Base-by-base conservation (phyloP, 202 grass and related monocot genomes). In the Cymbopogon flexuosus region DNA sequence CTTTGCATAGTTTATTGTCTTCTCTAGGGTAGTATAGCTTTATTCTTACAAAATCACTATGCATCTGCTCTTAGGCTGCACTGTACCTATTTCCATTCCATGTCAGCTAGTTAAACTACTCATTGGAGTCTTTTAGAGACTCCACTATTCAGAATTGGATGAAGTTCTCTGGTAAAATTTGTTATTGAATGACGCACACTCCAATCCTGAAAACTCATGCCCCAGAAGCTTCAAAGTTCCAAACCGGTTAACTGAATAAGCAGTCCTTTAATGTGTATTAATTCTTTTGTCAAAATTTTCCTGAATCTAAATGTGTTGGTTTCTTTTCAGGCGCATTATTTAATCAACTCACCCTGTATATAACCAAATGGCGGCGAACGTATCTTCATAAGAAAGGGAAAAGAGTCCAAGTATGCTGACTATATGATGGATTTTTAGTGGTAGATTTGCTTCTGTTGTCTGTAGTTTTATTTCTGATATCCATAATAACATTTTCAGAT, bases 311-410 rank as follows among this genome's bases (percentile, higher is more conserved):
- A 33, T 81, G 47, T 23, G 22, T 69, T 71, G 54, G 13, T 81
- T 62, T 72, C 81, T 85, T 19, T 87, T 84, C 79, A 98, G 96
- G 96, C 39, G 96, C 96, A 23, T 86, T 99, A 77, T 99, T 99
- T 87, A 99, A 99, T 91, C 92, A 99, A 80, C 91, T 99, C 40
- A 99, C 96, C 78, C 79, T 99, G 51, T 93, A 95, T 89, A 93
- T 95, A 85, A 99, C 92, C 7, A 93, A 87, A 82, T 99, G 96
- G 96, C 82, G 96, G 21, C 84, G 96, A 62, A 86, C 87, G 2
- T 88, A 89, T 91, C 86, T 99, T 45, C 96, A 99, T 63, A 95
- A 95, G 83, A 99, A 89, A 89, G 96, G 96, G 68, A 95, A 81
- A 79, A 90, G 82, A 75, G 84, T 99, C 60, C 87, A 95, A 90